Conservation (phyloP, 2,329 filamentous ascomycete species). For the Phyllosticta ampelicida region DNA sequence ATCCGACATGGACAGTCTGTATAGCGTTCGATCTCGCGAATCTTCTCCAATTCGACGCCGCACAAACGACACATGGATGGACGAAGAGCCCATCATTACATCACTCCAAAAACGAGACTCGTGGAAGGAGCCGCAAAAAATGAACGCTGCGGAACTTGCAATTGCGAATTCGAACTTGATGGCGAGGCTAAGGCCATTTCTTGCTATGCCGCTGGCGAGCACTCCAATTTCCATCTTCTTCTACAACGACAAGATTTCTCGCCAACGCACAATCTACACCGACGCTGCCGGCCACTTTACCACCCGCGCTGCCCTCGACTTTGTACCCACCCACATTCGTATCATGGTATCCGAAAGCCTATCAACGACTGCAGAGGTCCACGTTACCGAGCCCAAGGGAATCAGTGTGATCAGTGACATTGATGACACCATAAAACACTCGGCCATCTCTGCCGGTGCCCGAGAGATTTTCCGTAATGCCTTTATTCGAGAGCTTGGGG, state of each 20-base stretch:
- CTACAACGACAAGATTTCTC: constrained; percentile 74
- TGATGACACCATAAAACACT: constrained; percentile 94
- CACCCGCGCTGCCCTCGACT: constrained; percentile 70
- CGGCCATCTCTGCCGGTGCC: constrained; percentile 76
- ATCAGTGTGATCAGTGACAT: constrained; percentile 95
- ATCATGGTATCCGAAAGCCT: constrained; percentile 79
- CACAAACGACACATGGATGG: constrained; percentile 1
- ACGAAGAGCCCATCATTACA: constrained; percentile 18
- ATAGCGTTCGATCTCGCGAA: constrained; percentile 25
- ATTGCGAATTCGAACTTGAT: constrained; percentile 80
- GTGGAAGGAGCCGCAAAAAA: constrained; percentile 45
- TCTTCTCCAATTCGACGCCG: constrained; percentile 15
- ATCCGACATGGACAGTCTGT: constrained; percentile 30
- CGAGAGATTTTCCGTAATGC: constrained; percentile 95
- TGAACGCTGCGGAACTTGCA: constrained; percentile 65
- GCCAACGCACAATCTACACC: constrained; percentile 74
- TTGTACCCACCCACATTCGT: constrained; percentile 79
- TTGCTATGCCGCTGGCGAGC: constrained; percentile 69
- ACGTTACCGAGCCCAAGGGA: constrained; percentile 65
- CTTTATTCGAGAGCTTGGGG: constrained; percentile 74
- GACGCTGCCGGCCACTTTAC: constrained; percentile 84
- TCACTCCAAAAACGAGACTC: constrained; percentile 38
- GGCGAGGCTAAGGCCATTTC: constrained; percentile 76
- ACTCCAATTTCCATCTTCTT: constrained; percentile 87
- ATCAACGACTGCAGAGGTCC: constrained; percentile 67